Evolutionary conservation across 306 rosid genomes (phyloP).

Genomic region (Vachellia collinsii): DNA sequence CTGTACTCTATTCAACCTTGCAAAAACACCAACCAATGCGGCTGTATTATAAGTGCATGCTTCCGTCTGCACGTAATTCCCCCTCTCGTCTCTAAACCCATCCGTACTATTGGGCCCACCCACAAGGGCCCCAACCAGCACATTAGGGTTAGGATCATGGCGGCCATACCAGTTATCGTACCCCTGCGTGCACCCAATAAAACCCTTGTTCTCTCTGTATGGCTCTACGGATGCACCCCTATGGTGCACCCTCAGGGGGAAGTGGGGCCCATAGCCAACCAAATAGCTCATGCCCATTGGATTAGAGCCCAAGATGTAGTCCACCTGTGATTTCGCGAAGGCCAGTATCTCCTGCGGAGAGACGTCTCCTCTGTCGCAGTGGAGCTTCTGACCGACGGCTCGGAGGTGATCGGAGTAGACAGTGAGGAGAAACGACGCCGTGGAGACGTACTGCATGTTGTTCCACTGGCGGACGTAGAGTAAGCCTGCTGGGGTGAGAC

Average conservation of each 20-base stretch:
- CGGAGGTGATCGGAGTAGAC: constrained; percentile 61
- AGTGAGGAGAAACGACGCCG: constrained; percentile 68
- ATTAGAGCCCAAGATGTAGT: constrained; percentile 82
- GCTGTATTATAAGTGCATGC: constrained; percentile 92
- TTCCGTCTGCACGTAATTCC: constrained; percentile 69
- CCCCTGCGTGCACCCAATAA: constrained; percentile 85
- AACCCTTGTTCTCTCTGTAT: constrained; percentile 47
- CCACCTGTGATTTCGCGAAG: constrained; percentile 75
- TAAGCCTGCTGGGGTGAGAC: constrained; percentile 82
- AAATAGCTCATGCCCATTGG: constrained; percentile 73
- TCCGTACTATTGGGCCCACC: constrained; percentile 79
- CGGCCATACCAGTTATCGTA: constrained; percentile 68
- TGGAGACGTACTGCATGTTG: constrained; percentile 78
- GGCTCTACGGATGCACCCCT: constrained; percentile 85
- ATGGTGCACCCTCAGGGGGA: constrained; percentile 69
- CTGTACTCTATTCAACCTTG: constrained; percentile 43
- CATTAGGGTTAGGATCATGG: constrained; percentile 58
- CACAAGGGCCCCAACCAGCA: constrained; percentile 69
- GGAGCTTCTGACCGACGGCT: constrained; percentile 48
- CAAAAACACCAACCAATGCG: constrained; percentile 72
- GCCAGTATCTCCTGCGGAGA: constrained; percentile 45
- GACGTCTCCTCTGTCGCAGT: constrained; percentile 45
- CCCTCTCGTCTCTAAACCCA: constrained; percentile 59
- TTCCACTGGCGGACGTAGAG: constrained; percentile 80
- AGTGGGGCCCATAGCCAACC: constrained; percentile 61